phyloP scores from a whole-genome alignment of 495 filamentous ascomycete species.

The Hyaloscypha finlandica region DNA sequence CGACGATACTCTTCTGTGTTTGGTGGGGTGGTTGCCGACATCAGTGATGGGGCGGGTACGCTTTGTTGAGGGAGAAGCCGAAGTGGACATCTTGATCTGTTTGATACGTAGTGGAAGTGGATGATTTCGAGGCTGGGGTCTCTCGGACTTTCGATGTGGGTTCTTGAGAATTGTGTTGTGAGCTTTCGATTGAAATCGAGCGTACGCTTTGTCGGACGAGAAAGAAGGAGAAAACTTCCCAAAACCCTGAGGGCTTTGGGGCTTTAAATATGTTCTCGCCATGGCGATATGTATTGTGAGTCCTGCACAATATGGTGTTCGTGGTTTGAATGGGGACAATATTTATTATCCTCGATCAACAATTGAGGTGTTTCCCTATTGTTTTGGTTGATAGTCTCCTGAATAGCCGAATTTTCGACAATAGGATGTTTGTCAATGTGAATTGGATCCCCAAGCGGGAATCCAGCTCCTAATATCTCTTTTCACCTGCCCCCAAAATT shows the following conservation, averaged over 20 bases:
- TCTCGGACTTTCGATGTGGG: neutral
- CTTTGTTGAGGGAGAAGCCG: neutral
- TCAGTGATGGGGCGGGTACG: neutral
- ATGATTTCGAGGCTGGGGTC: neutral
- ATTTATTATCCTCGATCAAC: neutral
- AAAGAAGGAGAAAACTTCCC: neutral
- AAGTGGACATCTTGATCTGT: neutral
- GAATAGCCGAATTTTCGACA: neutral
- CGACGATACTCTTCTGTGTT: neutral
- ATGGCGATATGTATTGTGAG: neutral
- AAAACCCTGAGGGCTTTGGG: neutral
- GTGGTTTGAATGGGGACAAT: neutral
- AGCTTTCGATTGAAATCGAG: neutral
- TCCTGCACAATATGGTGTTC: neutral
- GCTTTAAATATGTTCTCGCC: neutral
- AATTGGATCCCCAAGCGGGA: neutral
- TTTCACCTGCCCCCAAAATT: conserved; percentile 13
- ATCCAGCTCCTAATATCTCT: neutral
- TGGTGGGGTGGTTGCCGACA: neutral
- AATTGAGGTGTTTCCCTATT: neutral
- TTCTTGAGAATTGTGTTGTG: neutral
- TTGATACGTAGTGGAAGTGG: neutral
- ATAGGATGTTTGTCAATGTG: neutral
- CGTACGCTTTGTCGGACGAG: neutral
- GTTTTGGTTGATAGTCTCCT: neutral